Evolutionary conservation across 1,284 basidiomycete genomes (phyloP), one percentile per base, ranked within the genome.

Genomic region (Acaromyces ingoldii): DNA sequence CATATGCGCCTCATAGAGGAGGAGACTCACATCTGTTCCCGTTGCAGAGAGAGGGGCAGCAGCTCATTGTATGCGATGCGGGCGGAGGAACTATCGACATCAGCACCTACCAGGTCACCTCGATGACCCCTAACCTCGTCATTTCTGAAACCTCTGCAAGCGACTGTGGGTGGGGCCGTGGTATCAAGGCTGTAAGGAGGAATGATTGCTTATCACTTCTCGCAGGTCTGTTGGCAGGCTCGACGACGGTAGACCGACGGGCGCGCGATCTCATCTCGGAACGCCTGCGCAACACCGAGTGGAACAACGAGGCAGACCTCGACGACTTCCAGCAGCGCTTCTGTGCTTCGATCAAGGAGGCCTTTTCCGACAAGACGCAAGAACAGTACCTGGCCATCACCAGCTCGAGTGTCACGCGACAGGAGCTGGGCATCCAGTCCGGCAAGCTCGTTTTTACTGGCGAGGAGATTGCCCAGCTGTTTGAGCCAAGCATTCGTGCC

Each of bases 51-150:
- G 26, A 22, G 26, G 49, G 49, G 26, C 49, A 50, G 31, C n/a
- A 50, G n/a, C 21, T 50, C 13, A 44, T 50, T 21, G 49, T 50
- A 13, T 50, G 49, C 45, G 49, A 50, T 49, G 49, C 49, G 5
- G 49, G 49, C 4, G 49, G 53, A 13, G 53, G 53, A n/a, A 55
- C 53, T 2, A 41, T 53, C 29, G 51, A 53, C 26, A 47, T 53
- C 33, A 47, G 43, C 19, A 49, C 51, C 15, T 53, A 53, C 46
- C 26, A 33, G 1, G 51, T 53, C 31, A 25, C 28, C n/a, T 9
- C 30, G 9, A 53, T 37, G 4, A 11, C 31, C 25, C 51, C 51
- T 2, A 38, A 31, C 29, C 31, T 53, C 19, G 15, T 29, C 17
- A 24, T 53, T 30, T 38, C 45, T 13, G 51, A 53, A 21, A 53